Evolutionary conservation across 768 basidiomycete genomes (phyloP).

Genomic region (Coprinopsis strossmayeri): DNA sequence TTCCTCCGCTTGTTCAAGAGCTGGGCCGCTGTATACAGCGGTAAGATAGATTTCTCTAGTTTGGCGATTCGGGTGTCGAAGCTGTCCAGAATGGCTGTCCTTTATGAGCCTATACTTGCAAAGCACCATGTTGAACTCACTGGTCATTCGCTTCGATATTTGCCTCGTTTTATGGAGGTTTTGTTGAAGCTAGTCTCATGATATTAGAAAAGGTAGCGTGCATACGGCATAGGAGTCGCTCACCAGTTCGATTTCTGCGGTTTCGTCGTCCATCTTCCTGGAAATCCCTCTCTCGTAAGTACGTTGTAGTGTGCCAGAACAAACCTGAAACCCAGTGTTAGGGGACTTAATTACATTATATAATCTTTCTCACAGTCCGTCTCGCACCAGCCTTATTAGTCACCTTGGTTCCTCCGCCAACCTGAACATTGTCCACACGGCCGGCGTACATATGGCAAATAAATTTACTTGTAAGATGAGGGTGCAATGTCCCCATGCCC

Average conservation of each 20-base stretch:
- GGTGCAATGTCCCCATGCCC: too few species aligned
- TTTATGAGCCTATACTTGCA: slow-evolving; percentile 21
- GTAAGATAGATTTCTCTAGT: slow-evolving; percentile 80
- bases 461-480: too few species aligned
- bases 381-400: too few species aligned
- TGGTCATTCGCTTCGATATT: slow-evolving; percentile 81
- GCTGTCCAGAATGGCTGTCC: slow-evolving; percentile 71
- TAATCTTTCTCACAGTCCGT: too few species aligned
- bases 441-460: too few species aligned
- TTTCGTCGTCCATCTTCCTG: slow-evolving; percentile 54
- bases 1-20: slow-evolving; percentile 62
- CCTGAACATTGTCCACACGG: too few species aligned
- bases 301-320: too few species aligned
- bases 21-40: slow-evolving; percentile 76
- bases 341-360: too few species aligned
- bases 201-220: background rate
- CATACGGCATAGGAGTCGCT: background rate
- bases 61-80: slow-evolving; percentile 79
- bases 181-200: slow-evolving; percentile 70
- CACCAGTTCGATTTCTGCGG: slow-evolving; percentile 72
- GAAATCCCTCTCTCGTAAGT: too few species aligned
- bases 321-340: too few species aligned
- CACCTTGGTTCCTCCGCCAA: too few species aligned
- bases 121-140: slow-evolving; percentile 33
- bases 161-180: slow-evolving; percentile 82